Evolutionary conservation across 805 yeast genomes (phyloP).

Genomic region (Candida endomychidarum): DNA sequence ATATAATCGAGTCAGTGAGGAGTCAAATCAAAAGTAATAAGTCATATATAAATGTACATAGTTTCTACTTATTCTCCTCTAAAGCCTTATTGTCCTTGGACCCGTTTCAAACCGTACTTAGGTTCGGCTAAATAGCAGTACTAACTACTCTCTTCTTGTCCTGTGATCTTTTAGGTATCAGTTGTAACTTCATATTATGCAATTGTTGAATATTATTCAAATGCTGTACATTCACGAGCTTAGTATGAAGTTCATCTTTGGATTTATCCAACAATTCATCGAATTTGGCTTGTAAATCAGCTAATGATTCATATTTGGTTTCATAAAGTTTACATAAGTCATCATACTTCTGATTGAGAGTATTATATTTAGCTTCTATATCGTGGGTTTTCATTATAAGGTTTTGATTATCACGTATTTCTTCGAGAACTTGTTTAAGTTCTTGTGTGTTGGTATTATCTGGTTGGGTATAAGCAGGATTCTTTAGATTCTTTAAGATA

Average conservation of each 20-base stretch:
- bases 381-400: slow-evolving; percentile 1
- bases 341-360: slow-evolving; percentile 9
- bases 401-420: slow-evolving; percentile 7
- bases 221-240: background rate
- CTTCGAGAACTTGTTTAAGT: background rate
- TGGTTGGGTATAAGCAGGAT: background rate
- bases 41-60: background rate
- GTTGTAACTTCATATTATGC: slow-evolving; percentile 13
- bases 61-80: background rate
- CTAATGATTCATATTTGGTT: slow-evolving; percentile 8
- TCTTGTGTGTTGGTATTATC: background rate
- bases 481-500: slow-evolving; percentile 1
- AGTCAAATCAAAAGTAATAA: too few relatives aligned
- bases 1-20: slow-evolving; percentile 19
- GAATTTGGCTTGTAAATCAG: slow-evolving; percentile 9
- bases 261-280: slow-evolving; percentile 8
- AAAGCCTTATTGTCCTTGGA: background rate
- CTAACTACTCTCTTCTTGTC: slow-evolving; percentile 28
- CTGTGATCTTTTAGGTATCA: slow-evolving; percentile 5
- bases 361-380: slow-evolving; percentile 20
- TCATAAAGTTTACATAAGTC: slow-evolving; percentile 10
- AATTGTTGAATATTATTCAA: slow-evolving; percentile 12
- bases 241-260: slow-evolving; percentile 1
- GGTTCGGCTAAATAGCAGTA: slow-evolving; percentile 12
- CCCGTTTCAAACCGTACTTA: background rate